A percentile compares a stretch with the other conserved stretches of the same genome.
Evolutionary conservation across 768 basidiomycete genomes (phyloP).

Genomic region (Thelephora ganbajun): DNA sequence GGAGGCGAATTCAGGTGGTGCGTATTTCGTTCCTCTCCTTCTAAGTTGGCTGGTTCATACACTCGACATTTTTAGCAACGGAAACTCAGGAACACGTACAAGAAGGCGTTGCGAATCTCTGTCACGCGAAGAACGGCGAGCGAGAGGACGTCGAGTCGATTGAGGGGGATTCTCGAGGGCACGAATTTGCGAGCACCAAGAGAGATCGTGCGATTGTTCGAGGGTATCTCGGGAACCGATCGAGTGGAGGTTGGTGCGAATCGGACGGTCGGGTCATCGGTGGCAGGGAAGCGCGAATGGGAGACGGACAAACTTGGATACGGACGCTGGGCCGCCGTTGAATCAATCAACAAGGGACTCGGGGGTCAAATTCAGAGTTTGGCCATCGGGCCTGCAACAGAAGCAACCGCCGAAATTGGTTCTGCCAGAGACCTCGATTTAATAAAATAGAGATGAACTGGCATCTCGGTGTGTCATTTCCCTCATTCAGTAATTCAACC

Average conservation of each 20-base stretch:
- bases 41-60: background rate
- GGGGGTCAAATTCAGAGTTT: background rate
- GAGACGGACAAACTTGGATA: slow-evolving; percentile 66
- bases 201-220: too few relatives aligned
- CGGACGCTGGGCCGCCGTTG: slow-evolving; percentile 58
- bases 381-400: background rate
- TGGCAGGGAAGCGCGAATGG: slow-evolving; percentile 65
- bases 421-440: background rate
- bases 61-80: slow-evolving; percentile 35
- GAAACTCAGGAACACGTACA: slow-evolving; percentile 42
- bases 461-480: background rate
- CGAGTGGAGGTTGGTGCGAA: slow-evolving; percentile 9
- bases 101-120: slow-evolving; percentile 36
- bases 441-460: background rate
- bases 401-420: background rate
- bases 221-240: slow-evolving; percentile 2
- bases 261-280: slow-evolving; percentile 15
- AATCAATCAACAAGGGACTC: slow-evolving; percentile 23
- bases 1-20: slow-evolving; percentile 57
- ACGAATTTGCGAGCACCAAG: too few relatives aligned
- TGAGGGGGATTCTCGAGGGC: slow-evolving; percentile 3
- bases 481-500: background rate
- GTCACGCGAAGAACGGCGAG: slow-evolving; percentile 27
- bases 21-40: slow-evolving; percentile 15
- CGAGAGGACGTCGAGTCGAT: slow-evolving; percentile 15